Conservation (phyloP, 441 rosid species). For the Rhodomyrtus psidioides region DNA sequence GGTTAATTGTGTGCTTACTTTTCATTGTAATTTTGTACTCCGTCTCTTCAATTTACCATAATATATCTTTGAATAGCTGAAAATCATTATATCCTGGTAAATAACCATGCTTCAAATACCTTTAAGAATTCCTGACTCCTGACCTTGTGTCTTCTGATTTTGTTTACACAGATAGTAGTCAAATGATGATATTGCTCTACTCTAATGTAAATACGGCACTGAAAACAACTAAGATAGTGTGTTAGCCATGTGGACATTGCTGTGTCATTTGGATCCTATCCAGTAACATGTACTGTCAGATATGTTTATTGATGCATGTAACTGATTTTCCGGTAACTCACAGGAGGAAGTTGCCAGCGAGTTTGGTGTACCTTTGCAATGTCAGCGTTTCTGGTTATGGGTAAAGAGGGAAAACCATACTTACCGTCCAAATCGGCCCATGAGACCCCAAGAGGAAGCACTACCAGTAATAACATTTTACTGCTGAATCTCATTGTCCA, state of each 20-base stretch:
- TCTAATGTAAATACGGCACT: not conserved
- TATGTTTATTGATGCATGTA: not conserved
- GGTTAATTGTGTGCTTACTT: not conserved
- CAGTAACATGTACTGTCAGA: not conserved
- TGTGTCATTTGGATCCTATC: not conserved
- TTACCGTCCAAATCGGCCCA: constrained; percentile 84
- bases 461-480: constrained; percentile 47
- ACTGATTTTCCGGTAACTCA: constrained; percentile 6
- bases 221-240: not conserved
- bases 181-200: not conserved
- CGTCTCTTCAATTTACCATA: not conserved
- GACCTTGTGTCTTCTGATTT: not conserved
- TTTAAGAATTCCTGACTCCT: not conserved
- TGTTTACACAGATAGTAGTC: not conserved
- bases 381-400: constrained; percentile 95
- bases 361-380: constrained; percentile 78
- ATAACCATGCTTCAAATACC: not conserved
- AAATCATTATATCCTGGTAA: not conserved
- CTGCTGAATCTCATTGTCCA: not conserved
- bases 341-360: constrained; percentile 96
- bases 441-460: constrained; percentile 75
- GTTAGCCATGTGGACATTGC: not conserved
- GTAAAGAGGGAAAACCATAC: constrained; percentile 88
- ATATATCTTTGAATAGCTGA: not conserved
- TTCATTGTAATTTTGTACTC: not conserved